Evolutionary conservation across 345 rosid species (phyloP).

Genomic region (Euphorbia peplus): DNA sequence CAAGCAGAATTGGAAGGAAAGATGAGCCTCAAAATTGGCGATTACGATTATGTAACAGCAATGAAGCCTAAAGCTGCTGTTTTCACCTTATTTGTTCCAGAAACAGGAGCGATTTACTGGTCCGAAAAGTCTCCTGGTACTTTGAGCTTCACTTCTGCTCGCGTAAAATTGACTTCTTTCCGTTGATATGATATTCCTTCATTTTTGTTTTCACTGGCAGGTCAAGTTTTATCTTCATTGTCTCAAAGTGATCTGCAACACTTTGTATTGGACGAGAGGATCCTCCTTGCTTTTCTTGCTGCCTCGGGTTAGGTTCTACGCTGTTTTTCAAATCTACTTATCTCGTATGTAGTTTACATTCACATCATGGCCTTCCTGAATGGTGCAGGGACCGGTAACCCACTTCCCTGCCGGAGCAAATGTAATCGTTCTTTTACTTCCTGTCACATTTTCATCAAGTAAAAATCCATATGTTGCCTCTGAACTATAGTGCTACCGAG

Average conservation of each 20-base stretch:
- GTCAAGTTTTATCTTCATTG: slow-evolving; percentile 34
- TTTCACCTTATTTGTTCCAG: slow-evolving; percentile 65
- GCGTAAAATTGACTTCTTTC: background rate
- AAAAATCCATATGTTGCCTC: too few species aligned
- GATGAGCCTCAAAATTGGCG: slow-evolving; percentile 32
- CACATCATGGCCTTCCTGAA: slow-evolving; percentile 11
- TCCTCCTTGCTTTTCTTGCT: slow-evolving; percentile 67
- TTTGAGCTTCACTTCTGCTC: background rate
- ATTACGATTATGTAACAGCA: slow-evolving; percentile 47
- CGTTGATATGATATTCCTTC: background rate
- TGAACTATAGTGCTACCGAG: too few species aligned
- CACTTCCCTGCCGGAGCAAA: slow-evolving; percentile 50
- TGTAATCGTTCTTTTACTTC: slow-evolving; percentile 22
- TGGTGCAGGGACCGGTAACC: slow-evolving; percentile 60
- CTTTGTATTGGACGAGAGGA: slow-evolving; percentile 66
- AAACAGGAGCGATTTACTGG: slow-evolving; percentile 66
- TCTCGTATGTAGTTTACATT: background rate
- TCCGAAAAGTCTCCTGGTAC: slow-evolving; percentile 78
- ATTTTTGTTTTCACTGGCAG: slow-evolving; percentile 35
- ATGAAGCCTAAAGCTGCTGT: slow-evolving; percentile 51
- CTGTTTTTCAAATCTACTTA: background rate
- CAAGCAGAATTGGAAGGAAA: slow-evolving; percentile 64
- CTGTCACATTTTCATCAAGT: background rate
- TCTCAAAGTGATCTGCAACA: slow-evolving; percentile 58
- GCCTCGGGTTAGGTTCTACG: slow-evolving; percentile 50